Conservation (phyloP, 306 rosid genomes). For the Casuarina glauca region DNA sequence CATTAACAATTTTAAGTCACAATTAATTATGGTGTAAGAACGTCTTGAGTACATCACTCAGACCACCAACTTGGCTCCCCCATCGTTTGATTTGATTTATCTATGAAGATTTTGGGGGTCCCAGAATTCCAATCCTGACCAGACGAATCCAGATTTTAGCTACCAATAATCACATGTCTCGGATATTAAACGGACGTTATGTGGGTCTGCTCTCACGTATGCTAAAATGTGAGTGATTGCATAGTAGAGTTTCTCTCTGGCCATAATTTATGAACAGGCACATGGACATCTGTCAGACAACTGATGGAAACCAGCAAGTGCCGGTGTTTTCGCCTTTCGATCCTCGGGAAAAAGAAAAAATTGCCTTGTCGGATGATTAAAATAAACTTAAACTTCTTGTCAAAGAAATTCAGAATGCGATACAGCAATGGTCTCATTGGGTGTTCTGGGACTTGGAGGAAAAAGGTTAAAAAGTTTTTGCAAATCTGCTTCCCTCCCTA, state of each 20-base stretch:
- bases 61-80: background rate
- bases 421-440: background rate
- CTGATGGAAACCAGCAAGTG: slow-evolving; percentile 5
- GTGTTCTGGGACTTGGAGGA: background rate
- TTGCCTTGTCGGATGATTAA: background rate
- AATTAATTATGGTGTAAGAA: background rate
- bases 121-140: no score
- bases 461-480: background rate
- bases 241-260: background rate
- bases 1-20: background rate
- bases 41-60: background rate
- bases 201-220: no score
- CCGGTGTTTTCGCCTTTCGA: slow-evolving; percentile 31
- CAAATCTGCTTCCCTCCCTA: background rate
- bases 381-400: slow-evolving; percentile 11
- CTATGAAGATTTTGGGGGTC: no score
- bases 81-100: no score
- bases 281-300: slow-evolving; percentile 15
- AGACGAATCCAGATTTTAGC: no score
- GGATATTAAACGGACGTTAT: no score
- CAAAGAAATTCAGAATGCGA: background rate
- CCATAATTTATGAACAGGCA: slow-evolving; percentile 7
- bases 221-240: background rate
- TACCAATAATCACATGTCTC: no score
- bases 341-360: slow-evolving; percentile 2